Evolutionary conservation across 1,284 basidiomycete species (phyloP), one percentile per base, ranked within the genome.

Genomic region (Leccinum subrobustum): DNA sequence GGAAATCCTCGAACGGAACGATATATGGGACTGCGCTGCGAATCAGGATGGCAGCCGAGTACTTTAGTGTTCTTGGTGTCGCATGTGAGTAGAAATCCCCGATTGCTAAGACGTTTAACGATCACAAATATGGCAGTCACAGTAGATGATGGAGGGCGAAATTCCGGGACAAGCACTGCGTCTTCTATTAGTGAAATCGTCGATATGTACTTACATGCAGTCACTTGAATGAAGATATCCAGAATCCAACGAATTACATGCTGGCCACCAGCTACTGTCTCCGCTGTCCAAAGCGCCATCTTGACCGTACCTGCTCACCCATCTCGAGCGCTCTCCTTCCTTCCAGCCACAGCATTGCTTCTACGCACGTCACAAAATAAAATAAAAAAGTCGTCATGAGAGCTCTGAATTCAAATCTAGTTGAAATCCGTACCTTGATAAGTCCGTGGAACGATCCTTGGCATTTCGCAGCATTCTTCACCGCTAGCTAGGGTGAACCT

Each of bases 311-410:
- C 64, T 85, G 81, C 20, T 79, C 79, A 11, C 86, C 85, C 60
- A 87, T 77, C 67, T 86, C 84, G 1, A 89, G 76, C 3, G 87
- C 86, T 8, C 92, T 80, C 61, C 83, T 84, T 1, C 88, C 91
- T 73, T 93, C 91, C 29, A 93, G 76, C 85, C 89, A 93, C 47
- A 86, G 75, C 91, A 94, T 93, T 3, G 89, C 85, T 73, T 93
- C 92, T 86, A 74, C 50, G 2, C 47, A 44, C 54, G 42, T 33
- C 25, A 56, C 23, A 56, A 57, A 58, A 20, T 12, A 12, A 33
- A 33, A 33, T 2, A 9, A 53, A 60, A 61, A 27, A 20, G 25
- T 25, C 37, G 50, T 56, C 18, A 33, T 12, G 12, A 58, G 4
- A 47, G 8, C 5, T 25, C 42, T 16, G 4, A 29, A 42, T 23